A percentile compares a stretch with the other conserved stretches of the same genome.
Conservation (phyloP, 257 asterid genomes). For the Solanum chiquidenum region DNA sequence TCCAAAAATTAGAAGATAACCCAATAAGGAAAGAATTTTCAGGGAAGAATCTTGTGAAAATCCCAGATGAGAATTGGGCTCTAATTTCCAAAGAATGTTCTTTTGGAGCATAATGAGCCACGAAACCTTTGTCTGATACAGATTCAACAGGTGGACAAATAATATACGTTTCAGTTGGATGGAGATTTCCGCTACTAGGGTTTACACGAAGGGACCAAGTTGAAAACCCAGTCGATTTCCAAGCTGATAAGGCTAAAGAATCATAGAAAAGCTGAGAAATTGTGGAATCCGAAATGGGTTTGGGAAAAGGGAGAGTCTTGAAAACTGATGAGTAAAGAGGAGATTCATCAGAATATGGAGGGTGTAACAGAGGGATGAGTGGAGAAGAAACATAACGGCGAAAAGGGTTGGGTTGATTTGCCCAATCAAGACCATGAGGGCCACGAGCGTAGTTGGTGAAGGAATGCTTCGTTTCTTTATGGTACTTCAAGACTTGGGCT, state of each 20-base stretch:
- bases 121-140: constrained; percentile 37
- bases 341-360: constrained; percentile 18
- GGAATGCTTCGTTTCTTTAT: constrained; percentile 65
- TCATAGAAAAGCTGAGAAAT: constrained; percentile 53
- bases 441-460: constrained; percentile 73
- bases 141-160: constrained; percentile 53
- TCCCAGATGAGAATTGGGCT: constrained; percentile 39
- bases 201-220: constrained; percentile 97
- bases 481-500: constrained; percentile 53
- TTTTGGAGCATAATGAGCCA: constrained; percentile 85
- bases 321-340: constrained; percentile 48
- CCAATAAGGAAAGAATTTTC: constrained; percentile 56
- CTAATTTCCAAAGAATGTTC: constrained; percentile 83
- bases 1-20: constrained; percentile 78
- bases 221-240: constrained; percentile 74
- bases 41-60: constrained; percentile 40
- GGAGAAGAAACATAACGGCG: constrained; percentile 73
- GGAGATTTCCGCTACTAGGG: constrained; percentile 94
- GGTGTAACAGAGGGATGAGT: constrained; percentile 59
- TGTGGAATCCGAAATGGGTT: constrained; percentile 43
- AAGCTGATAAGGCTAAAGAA: constrained; percentile 80
- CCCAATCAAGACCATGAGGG: constrained; percentile 93
- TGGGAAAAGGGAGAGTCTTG: constrained; percentile 37
- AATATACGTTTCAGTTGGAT: constrained; percentile 84
- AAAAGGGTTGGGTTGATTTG: constrained; percentile 93